Percentiles rank a stretch among this genome's conserved stretches.
Conservation (phyloP, 805 yeast genomes). For the Wickerhamomyces kurtzmanii region DNA sequence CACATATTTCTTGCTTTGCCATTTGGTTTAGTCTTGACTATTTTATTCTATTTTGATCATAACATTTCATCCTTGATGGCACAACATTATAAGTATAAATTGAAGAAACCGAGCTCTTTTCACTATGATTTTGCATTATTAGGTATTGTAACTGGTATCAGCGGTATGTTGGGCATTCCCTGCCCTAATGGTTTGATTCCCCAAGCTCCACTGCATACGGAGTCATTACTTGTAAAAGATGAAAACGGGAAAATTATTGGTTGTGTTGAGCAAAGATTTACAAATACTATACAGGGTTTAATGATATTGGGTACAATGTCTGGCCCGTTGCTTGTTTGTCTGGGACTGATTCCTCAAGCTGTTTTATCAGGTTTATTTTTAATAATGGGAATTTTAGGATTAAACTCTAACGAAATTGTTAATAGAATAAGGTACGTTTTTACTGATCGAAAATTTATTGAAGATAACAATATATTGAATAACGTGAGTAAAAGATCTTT, state of each 20-base stretch:
- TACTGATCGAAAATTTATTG: conserved; percentile 39
- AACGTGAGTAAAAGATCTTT: conserved; percentile 26
- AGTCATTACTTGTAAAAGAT: conserved; percentile 50
- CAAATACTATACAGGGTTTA: conserved; percentile 79
- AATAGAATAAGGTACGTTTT: conserved; percentile 52
- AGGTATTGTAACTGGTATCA: conserved; percentile 78
- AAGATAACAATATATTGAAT: conserved; percentile 20
- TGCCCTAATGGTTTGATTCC: conserved; percentile 97
- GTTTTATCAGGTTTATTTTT: conserved; percentile 88
- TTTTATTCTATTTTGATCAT: conserved; percentile 89
- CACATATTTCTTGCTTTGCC: conserved; percentile 87
- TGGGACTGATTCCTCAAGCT: conserved; percentile 86
- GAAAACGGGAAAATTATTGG: conserved; percentile 10
- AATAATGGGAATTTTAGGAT: conserved; percentile 83
- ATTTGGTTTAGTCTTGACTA: conserved; percentile 78
- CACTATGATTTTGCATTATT: conserved; percentile 86
- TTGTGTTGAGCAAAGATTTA: conserved; percentile 84
- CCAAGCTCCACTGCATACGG: conserved; percentile 92
- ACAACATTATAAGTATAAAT: conserved; percentile 71
- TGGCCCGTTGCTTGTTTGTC: conserved; percentile 71
- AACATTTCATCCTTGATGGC: conserved; percentile 92
- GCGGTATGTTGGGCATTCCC: conserved; percentile 86
- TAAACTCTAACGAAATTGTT: conserved; percentile 57
- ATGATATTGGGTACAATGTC: conserved; percentile 83
- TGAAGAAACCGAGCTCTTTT: conserved; percentile 80